phyloP scores from a whole-genome alignment of 441 rosid genomes.

The Erodium chrysanthum region DNA sequence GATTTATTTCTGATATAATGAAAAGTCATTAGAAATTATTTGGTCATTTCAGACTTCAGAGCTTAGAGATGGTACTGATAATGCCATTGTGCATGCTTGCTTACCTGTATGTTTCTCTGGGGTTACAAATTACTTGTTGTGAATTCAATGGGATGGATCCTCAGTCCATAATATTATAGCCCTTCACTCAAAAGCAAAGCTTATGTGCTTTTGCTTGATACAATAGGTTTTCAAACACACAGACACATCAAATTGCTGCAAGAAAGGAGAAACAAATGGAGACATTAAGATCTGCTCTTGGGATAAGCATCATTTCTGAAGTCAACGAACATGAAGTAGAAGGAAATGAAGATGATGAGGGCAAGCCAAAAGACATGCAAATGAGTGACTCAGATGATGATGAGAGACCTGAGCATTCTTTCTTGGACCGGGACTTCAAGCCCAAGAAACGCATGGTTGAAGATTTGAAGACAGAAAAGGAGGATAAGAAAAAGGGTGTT shows the following conservation, averaged over 20 bases:
- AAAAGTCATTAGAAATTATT: too few species aligned
- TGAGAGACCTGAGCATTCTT: constrained; percentile 60
- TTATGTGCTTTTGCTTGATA: constrained; percentile 3
- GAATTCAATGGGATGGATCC: too few species aligned
- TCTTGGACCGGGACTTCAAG: constrained; percentile 49
- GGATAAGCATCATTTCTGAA: constrained; percentile 33
- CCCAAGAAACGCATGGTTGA: constrained; percentile 30
- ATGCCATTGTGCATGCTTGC: too few species aligned
- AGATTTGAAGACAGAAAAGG: constrained; percentile 32
- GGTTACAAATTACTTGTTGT: too few species aligned
- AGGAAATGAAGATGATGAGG: constrained; percentile 26
- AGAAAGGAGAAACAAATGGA: constrained; percentile 95
- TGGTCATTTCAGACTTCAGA: too few species aligned
- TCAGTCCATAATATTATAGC: too few species aligned
- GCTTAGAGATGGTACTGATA: too few species aligned
- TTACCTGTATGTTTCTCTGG: too few species aligned
- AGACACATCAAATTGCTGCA: constrained; percentile 89
- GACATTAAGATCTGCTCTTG: constrained; percentile 63
- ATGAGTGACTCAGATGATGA: constrained; percentile 30
- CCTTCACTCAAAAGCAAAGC: neutral
- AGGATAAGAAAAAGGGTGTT: constrained; percentile 31
- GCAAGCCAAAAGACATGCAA: constrained; percentile 12
- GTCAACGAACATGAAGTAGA: constrained; percentile 26
- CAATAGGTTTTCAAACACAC: constrained; percentile 62
- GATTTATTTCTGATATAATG: neutral